Conservation (phyloP, 148 eudicot genomes). For the Arbutus unedo region DNA sequence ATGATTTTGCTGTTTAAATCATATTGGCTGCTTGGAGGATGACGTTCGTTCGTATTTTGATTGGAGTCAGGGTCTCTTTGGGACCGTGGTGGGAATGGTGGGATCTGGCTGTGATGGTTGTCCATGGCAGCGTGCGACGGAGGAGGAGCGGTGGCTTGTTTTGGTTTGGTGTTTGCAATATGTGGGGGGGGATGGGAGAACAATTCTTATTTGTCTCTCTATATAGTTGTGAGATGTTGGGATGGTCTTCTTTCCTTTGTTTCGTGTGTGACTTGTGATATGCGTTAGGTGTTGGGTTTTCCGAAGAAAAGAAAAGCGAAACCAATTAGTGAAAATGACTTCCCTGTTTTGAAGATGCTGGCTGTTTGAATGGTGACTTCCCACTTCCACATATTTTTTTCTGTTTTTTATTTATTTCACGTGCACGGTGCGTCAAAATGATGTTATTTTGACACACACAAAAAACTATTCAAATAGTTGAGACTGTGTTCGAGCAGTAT, state of each 20-base stretch:
- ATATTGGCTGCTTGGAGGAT: not conserved
- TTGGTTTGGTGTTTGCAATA: not conserved
- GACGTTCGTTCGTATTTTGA: too few relatives aligned
- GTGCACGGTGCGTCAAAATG: too few relatives aligned
- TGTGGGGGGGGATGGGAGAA: not conserved
- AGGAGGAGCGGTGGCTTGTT: not conserved
- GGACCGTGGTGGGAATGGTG: too few relatives aligned
- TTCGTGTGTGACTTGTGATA: not conserved
- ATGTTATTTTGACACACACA: too few relatives aligned
- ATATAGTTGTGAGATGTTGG: not conserved
- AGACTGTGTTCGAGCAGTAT: too few relatives aligned
- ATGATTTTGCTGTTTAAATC: constrained; percentile 33
- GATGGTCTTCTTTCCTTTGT: not conserved
- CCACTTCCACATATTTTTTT: not conserved
- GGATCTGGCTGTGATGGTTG: too few relatives aligned
- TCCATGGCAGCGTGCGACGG: not conserved
- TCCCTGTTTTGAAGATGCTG: not conserved
- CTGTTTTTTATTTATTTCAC: too few relatives aligned
- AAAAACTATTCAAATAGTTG: too few relatives aligned
- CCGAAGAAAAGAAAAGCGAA: not conserved
- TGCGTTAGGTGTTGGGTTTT: not conserved
- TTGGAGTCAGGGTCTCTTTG: not conserved
- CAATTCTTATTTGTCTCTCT: not conserved
- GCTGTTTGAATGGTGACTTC: constrained; percentile 8
- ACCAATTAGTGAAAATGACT: not conserved